Conservation (phyloP, 2,329 filamentous ascomycete species). For the Xylariaceae sp. region DNA sequence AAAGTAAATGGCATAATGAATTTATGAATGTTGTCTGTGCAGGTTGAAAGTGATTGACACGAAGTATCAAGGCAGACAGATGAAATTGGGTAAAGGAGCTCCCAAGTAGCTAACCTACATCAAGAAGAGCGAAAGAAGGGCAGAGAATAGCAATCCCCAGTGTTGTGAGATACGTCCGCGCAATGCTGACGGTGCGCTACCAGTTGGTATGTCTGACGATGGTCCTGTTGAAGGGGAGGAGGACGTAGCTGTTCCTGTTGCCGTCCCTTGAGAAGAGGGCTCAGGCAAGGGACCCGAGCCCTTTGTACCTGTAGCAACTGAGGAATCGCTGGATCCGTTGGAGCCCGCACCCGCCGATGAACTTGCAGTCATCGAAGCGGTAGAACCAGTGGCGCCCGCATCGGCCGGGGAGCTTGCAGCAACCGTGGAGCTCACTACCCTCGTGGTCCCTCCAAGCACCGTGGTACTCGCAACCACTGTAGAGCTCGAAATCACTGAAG, state of each 20-base stretch:
- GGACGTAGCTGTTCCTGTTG: slow-evolving; percentile 5
- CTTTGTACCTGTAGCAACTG: background rate
- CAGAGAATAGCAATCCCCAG: slow-evolving; percentile 19
- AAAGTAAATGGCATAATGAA: background rate
- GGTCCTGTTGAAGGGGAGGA: background rate
- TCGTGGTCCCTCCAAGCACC: too few species aligned
- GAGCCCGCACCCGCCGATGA: background rate
- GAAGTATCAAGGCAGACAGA: slow-evolving; percentile 4
- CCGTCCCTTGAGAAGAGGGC: slow-evolving; percentile 1
- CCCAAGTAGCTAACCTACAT: slow-evolving; percentile 14
- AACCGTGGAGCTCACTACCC: too few species aligned
- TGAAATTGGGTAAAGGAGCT: slow-evolving; percentile 2
- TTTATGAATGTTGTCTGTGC: slow-evolving; percentile 2
- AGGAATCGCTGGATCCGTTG: background rate
- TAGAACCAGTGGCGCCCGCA: too few species aligned
- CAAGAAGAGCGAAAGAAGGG: slow-evolving; percentile 25
- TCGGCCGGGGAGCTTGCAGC: too few species aligned
- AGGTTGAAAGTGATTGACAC: slow-evolving; percentile 13
- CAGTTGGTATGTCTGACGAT: slow-evolving; percentile 15
- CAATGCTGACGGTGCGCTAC: slow-evolving; percentile 16
- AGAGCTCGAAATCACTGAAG: background rate
- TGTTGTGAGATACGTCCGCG: slow-evolving; percentile 7
- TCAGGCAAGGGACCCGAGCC: background rate
- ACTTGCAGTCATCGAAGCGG: too few species aligned
- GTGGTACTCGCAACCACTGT: too few species aligned